A percentile compares a stretch with the other conserved stretches of the same genome.
Evolutionary conservation across 1,284 basidiomycete genomes (phyloP).

Genomic region (Violaceomyces palustris): DNA sequence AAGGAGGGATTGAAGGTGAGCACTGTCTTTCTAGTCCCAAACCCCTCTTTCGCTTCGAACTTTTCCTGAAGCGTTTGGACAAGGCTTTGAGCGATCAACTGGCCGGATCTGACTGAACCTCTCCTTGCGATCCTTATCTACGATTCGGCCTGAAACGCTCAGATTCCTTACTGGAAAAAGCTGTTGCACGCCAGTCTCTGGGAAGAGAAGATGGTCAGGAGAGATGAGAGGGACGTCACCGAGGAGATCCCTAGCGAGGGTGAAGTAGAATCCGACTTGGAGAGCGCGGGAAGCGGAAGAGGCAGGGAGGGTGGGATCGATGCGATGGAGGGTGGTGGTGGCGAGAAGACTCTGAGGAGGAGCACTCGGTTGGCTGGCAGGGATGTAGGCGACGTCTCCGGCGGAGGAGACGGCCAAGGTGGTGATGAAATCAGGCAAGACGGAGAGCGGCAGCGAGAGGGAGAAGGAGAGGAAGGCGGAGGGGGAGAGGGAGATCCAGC

Average conservation of each 20-base stretch:
- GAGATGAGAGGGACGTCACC: neutral
- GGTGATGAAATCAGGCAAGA: no score
- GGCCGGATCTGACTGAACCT: no score
- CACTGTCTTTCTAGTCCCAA: neutral
- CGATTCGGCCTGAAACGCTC: neutral
- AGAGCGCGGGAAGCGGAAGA: conserved; percentile 5
- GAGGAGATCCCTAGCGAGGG: no score
- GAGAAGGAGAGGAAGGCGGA: no score
- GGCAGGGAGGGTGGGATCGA: conserved; percentile 1
- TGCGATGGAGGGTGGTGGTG: neutral
- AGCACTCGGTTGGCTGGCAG: neutral
- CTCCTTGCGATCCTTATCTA: no score
- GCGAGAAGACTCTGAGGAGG: neutral
- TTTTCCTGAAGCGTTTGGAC: neutral
- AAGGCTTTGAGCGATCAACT: no score
- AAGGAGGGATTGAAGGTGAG: conserved; percentile 7
- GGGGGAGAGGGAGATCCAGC: no score
- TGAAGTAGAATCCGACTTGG: no score
- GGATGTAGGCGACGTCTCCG: no score
- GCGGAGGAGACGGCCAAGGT: neutral
- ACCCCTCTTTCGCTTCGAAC: neutral
- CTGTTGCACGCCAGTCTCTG: conserved; percentile 25
- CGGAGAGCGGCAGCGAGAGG: no score
- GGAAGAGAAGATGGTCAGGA: conserved; percentile 8
- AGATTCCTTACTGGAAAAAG: conserved; percentile 31